Conservation (phyloP, 441 rosid species). For the Cnidoscolus chayamansa region DNA sequence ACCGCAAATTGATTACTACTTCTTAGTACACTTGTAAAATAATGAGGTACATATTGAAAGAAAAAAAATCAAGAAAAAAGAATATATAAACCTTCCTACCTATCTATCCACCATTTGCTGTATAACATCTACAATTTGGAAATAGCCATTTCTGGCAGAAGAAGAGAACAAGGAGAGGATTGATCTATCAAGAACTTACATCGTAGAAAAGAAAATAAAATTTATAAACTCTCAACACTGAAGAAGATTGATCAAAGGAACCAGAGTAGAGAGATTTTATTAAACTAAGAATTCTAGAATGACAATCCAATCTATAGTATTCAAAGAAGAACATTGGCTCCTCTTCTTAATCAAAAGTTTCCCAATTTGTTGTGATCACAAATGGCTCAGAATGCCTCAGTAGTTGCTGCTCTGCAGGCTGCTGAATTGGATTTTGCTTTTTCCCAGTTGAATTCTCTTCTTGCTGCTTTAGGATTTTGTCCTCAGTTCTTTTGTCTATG, state of each 20-base stretch:
- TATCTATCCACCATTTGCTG: not conserved
- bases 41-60: not conserved
- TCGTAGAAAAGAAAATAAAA: no score
- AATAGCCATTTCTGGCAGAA: constrained; percentile 5
- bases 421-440: constrained; percentile 15
- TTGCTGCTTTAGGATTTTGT: constrained; percentile 16
- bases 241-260: no score
- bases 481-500: constrained; percentile 18
- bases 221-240: no score
- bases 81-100: not conserved
- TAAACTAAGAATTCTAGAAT: no score
- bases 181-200: no score
- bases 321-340: not conserved
- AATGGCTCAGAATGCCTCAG: constrained; percentile 39
- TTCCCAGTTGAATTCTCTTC: constrained; percentile 37
- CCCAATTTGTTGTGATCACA: constrained; percentile 75
- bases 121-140: constrained; percentile 21
- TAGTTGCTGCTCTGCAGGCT: constrained; percentile 39
- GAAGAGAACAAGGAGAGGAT: no score
- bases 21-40: not conserved
- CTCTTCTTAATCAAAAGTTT: constrained; percentile 51
- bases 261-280: not conserved
- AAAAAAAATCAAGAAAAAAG: not conserved
- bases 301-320: not conserved
- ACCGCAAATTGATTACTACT: not conserved